Evolutionary conservation across 345 rosid species (phyloP).

Genomic region (Eucalyptus camaldulensis): DNA sequence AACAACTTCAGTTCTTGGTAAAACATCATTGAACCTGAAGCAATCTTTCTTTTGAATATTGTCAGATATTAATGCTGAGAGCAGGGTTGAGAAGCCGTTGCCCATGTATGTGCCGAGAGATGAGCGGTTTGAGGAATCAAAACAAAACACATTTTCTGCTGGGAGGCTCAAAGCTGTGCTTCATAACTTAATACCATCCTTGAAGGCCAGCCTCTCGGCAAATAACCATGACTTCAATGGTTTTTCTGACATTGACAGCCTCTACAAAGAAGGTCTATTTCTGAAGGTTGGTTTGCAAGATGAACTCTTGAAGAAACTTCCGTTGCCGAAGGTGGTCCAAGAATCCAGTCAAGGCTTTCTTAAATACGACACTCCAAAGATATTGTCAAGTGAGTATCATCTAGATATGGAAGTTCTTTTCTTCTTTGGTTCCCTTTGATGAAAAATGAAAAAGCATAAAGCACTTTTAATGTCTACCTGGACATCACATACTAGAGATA

Average conservation of each 20-base stretch:
- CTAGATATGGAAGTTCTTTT: background rate
- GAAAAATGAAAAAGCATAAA: background rate
- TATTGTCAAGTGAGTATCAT: slow-evolving; percentile 61
- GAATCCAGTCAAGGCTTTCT: slow-evolving; percentile 78
- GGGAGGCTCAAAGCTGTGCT: slow-evolving; percentile 78
- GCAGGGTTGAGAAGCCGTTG: slow-evolving; percentile 83
- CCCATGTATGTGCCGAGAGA: slow-evolving; percentile 95
- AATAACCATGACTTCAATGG: slow-evolving; percentile 46
- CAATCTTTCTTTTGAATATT: background rate
- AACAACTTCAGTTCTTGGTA: background rate
- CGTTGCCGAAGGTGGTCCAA: slow-evolving; percentile 55
- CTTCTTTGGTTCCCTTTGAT: background rate
- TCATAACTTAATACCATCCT: slow-evolving; percentile 65
- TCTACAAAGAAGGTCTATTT: slow-evolving; percentile 84
- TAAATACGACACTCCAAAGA: slow-evolving; percentile 78
- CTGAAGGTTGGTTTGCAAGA: slow-evolving; percentile 77
- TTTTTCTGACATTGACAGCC: slow-evolving; percentile 71
- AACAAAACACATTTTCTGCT: slow-evolving; percentile 45
- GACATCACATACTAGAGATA: background rate
- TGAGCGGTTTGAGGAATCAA: slow-evolving; percentile 88
- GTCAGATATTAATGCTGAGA: slow-evolving; percentile 57
- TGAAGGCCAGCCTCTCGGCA: slow-evolving; percentile 77
- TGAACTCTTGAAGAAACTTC: slow-evolving; percentile 60
- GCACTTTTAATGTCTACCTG: background rate
- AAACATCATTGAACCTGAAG: background rate